Percentiles rank a stretch among this genome's conserved stretches.
Evolutionary conservation across 2,329 filamentous ascomycete species (phyloP).

Genomic region (Sclerotinia sclerotiorum): DNA sequence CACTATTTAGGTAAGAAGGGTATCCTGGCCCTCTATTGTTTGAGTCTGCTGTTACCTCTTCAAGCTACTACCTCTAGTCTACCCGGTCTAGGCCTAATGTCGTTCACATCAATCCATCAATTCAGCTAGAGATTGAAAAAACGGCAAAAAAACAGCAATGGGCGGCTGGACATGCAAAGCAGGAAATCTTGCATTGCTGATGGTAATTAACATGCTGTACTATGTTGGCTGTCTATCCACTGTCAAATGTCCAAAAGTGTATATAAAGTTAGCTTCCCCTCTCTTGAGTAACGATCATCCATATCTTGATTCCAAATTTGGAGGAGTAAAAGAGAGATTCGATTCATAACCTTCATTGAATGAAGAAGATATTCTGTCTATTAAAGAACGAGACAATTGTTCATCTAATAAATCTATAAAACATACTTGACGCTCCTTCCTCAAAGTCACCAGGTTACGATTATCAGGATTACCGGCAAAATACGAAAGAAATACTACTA

Average conservation of each 20-base stretch:
- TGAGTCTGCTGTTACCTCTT: not conserved
- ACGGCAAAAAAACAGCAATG: not conserved
- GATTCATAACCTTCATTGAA: not conserved
- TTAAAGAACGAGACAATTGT: not conserved
- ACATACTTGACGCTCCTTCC: not conserved
- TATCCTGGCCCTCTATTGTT: not conserved
- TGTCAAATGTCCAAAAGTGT: not conserved
- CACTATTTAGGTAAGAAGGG: not conserved
- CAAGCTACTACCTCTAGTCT: not conserved
- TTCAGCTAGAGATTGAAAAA: not conserved
- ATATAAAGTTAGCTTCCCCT: constrained; percentile 9
- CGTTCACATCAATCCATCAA: not conserved
- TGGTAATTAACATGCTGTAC: not conserved
- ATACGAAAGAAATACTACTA: not conserved
- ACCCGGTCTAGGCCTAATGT: not conserved
- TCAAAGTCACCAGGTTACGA: not conserved
- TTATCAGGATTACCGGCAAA: too few relatives aligned
- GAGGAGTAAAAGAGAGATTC: not conserved
- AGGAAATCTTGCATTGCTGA: constrained; percentile 1
- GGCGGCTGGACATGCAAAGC: not conserved
- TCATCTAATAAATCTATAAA: not conserved
- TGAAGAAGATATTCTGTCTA: not conserved
- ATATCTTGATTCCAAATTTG: not conserved
- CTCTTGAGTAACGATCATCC: constrained; percentile 15
- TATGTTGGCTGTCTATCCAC: not conserved